Base-by-base conservation (phyloP, 176 grass and related monocot genomes). In the Musa beccarii region DNA sequence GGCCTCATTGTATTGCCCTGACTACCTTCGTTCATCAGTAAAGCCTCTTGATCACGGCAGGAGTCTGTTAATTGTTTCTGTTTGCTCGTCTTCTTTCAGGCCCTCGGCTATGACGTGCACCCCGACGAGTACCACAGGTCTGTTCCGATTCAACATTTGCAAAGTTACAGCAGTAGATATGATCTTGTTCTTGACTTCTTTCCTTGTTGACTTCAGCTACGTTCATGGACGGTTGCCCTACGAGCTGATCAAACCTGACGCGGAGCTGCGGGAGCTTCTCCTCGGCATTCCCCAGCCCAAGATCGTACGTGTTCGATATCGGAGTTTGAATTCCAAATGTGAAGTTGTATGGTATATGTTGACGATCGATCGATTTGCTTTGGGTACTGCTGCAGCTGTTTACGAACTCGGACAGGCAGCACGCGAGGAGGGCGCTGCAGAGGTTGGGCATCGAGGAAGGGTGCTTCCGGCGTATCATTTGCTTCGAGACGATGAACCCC, bases 81-180 rank as follows among this genome's bases (percentile, higher is more conserved):
- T 77, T 67, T 72, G 52, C 53, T 69, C 53, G 22, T 11, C 62
- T 70, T 79, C 20, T 81, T 6, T 56, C 88, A 97, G 94, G 90
- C 82, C 52, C 86, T 85, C 49, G 94, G 94, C 52, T 88, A 91
- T 21, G 88, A 91, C 68, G 87, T 93, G 66, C 90, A 97, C 59
- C 87, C 94, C n/a, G 88, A 97, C 28, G 90, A 97, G 80, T 97
- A 97, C 75, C 94, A 97, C 90, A 89, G 94, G 94, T 97, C 57
- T 51, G 87, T 72, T 22, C 17, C 25, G 69, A 24, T 29, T 82
- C 25, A 52, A 81, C 63, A 43, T 67, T 13, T 29, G 72, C 22
- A 26, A 12, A 51, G 52, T 53, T 49, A 52, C 0, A 4, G 52
- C 11, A 43, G 56, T 53, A 73, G 17, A 63, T 73, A 29, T 20